phyloP scores from a whole-genome alignment of 495 filamentous ascomycete genomes.

The Cairneyella variabilis region DNA sequence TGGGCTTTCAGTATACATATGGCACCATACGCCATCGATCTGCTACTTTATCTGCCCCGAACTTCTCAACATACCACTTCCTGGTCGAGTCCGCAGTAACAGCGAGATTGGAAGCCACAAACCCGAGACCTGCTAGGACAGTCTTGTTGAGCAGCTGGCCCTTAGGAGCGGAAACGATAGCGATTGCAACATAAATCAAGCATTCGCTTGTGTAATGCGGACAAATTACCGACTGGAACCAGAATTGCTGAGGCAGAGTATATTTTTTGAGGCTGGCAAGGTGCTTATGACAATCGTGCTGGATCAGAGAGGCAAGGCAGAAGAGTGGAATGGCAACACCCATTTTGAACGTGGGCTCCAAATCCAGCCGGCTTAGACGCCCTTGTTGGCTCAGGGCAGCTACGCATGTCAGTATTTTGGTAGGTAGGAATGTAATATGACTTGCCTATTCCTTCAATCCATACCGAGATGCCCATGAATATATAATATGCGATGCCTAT shows the following conservation, averaged over 20 bases:
- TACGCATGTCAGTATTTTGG: conserved; percentile 5
- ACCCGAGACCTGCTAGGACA: conserved; percentile 59
- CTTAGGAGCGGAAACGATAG: conserved; percentile 67
- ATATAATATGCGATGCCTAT: conserved; percentile 78
- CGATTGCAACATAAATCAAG: conserved; percentile 74
- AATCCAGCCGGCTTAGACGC: conserved; percentile 22
- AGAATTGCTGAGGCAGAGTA: conserved; percentile 61
- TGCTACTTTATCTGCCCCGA: conserved; percentile 64
- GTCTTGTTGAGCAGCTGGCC: conserved; percentile 65
- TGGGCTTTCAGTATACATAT: conserved; percentile 53
- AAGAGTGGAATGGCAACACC: conserved; percentile 62
- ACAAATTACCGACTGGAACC: conserved; percentile 68
- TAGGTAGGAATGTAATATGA: not conserved
- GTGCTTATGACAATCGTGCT: conserved; percentile 78
- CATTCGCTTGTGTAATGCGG: conserved; percentile 95
- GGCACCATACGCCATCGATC: conserved; percentile 83
- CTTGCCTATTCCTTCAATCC: conserved; percentile 82
- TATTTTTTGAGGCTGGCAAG: conserved; percentile 81
- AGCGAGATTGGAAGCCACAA: conserved; percentile 77
- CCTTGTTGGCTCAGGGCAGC: conserved; percentile 2
- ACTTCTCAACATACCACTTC: conserved; percentile 76
- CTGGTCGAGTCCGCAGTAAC: conserved; percentile 74
- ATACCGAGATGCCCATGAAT: conserved; percentile 65
- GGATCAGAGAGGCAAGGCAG: conserved; percentile 67
- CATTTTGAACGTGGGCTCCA: conserved; percentile 46